Base-by-base conservation (phyloP, 768 basidiomycete species). In the Serpula lacrymans region DNA sequence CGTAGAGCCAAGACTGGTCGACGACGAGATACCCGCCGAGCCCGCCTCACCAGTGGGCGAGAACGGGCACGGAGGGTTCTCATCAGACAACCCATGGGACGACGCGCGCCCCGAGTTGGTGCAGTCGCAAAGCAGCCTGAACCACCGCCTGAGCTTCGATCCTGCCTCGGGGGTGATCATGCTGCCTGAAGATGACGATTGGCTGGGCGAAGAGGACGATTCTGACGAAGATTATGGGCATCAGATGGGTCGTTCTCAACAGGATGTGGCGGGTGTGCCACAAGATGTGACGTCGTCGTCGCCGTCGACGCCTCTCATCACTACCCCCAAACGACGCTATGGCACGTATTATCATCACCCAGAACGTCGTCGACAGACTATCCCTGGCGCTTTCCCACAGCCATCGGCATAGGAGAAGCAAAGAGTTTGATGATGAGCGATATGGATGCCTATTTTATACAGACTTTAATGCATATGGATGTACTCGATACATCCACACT, bases 311-410 rank as follows among this genome's bases (percentile, higher is more conserved):
- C 32, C 58, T 35, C 32, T 62, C 33, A 58, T 66, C 5, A 65
- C 70, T n/a, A 65, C 71, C 13, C 55, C 70, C 43, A 58, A 66
- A 41, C 80, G 77, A 47, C 68, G 85, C 21, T 84, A 88, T 58
- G 75, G 78, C 24, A 90, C 86, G 20, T 90, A 90, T 52, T 91
- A 84, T 50, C 90, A 90, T 58, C 90, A 90, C 59, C 90, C 90
- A 0, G 90, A 92, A 54, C 70, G 69, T 28, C 63, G 63, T 34
- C 42, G 71, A 52, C 71, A 74, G 47, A 53, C 60, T 1, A 68
- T 83, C 42, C 83, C 82, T 4, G 83, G 82, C 4, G 80, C 79
- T 3, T 84, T 84, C 50, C 54, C 62, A 13, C 29, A 28, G 1
- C 32, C 23, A 18, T 41, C 52, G 34, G 43, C 54, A 2, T 59